A percentile compares a stretch with the other conserved stretches of the same genome.
These are phyloP conservation scores for Crithidia fasciculata DNA, from an alignment of 208 protist genomes.

Conservation along the genomic window DNA sequence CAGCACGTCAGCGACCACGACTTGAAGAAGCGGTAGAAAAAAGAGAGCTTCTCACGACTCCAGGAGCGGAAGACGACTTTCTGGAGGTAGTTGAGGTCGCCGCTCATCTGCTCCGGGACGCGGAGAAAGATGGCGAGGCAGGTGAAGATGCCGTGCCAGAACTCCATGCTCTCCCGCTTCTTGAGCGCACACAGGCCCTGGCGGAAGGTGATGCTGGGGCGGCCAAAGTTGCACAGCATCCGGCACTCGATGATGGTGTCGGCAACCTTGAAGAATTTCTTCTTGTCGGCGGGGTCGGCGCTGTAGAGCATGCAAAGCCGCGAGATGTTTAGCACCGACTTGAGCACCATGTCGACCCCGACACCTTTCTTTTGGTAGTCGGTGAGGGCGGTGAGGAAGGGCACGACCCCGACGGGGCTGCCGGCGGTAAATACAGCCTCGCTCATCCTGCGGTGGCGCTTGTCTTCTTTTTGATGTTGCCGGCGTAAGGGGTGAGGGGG, in stretches of 20 bases:
- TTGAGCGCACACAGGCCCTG: conserved; percentile 43
- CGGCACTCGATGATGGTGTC: conserved; percentile 84
- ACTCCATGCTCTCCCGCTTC: conserved; percentile 27
- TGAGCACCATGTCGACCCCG: conserved; percentile 84
- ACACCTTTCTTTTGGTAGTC: conserved; percentile 79
- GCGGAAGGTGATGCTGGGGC: conserved; percentile 53
- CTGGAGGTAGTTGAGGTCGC: conserved; percentile 86
- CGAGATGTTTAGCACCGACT: conserved; percentile 65
- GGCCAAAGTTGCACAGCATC: conserved; percentile 89
- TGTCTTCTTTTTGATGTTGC: neutral
- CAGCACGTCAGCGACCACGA: conserved; percentile 82
- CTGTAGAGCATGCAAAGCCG: conserved; percentile 72
- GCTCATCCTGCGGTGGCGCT: neutral
- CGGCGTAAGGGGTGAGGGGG: neutral
- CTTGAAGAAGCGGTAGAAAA: conserved; percentile 91
- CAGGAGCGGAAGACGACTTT: conserved; percentile 80
- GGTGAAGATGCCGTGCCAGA: conserved; percentile 61
- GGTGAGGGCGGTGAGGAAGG: conserved; percentile 56
- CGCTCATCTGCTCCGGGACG: conserved; percentile 80
- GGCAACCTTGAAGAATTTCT: conserved; percentile 52
- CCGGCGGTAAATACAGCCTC: conserved; percentile 13
- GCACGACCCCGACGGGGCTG: conserved; percentile 29
- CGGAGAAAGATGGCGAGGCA: conserved; percentile 67
- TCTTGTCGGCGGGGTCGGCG: conserved; percentile 24
- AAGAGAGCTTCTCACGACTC: conserved; percentile 68